Base-by-base conservation (phyloP, 805 yeast genomes). In the Candida multigemmis region DNA sequence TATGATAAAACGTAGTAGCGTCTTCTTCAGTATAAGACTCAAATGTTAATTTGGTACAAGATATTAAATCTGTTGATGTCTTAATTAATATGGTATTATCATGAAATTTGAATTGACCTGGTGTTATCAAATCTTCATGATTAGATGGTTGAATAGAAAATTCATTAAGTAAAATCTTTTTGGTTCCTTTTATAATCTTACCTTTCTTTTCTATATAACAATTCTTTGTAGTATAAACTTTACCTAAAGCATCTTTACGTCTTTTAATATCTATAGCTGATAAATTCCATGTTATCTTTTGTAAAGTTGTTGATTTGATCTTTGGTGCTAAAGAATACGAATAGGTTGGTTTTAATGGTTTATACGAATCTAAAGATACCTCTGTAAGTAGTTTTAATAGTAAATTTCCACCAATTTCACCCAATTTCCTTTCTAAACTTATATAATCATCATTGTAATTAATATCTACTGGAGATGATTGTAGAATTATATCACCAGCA, bases 401-500 rank as follows among this genome's bases (percentile, higher is more conserved):
- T 12, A 81, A 48, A 0, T 62, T 48, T 0, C 85, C 85, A 2
- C 96, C 96, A 2, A 58, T 40, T 0, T 27, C 37, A 0, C 84
- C 84, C 12, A 87, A 54, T 26, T 58, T 65, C 1, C 58, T 55
- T 23, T 67, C 58, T 12, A 87, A 48, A 0, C 68, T 35, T 0
- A 24, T 31, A 22, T 64, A 51, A 7, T 73, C 70, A 17, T 75
- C 82, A 7, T 47, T 36, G 3, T 45, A 46, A 0, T 27, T 28
- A 1, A 83, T 59, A 0, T 44, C 38, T 0, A 72, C 40, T 14
- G 60, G 59, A 2, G 43, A 44, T 1, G 81, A 64, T 36, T 80
- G 93, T 11, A 61, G 49, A 2, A 91, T 46, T 0, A 89, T 68
- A 2, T 64, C 58, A 2, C 98, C 98, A 18, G 58, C 61, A 41